phyloP scores from a whole-genome alignment of 805 yeast genomes.

The Vanderwaltozyma verrucispora region DNA sequence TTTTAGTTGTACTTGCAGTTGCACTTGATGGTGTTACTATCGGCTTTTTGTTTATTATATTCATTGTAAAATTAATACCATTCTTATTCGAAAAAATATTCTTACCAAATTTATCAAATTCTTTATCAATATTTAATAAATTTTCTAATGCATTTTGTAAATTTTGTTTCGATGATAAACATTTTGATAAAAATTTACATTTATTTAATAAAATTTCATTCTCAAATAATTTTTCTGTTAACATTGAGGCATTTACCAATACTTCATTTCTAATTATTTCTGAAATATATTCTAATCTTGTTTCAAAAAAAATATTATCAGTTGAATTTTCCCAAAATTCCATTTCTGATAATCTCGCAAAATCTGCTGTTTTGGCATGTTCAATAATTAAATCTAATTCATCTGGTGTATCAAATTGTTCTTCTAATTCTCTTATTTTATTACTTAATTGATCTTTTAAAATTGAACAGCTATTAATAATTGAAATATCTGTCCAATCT shows the following conservation, averaged over 20 bases:
- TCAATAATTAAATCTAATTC: constrained; percentile 40
- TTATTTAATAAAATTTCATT: constrained; percentile 19
- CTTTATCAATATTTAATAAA: constrained; percentile 27
- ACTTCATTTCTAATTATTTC: constrained; percentile 44
- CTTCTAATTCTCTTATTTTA: constrained; percentile 45
- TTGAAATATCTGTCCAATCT: constrained; percentile 13
- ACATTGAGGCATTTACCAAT: constrained; percentile 42
- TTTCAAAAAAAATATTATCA: constrained; percentile 35
- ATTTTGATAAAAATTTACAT: constrained; percentile 18
- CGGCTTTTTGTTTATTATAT: too few relatives aligned
- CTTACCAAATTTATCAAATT: constrained; percentile 29
- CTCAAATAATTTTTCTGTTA: constrained; percentile 39
- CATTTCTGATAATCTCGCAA: constrained; percentile 39
- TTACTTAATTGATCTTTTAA: constrained; percentile 25
- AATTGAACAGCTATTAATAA: constrained; percentile 17
- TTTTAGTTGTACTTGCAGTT: too few relatives aligned
- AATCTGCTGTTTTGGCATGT: constrained; percentile 34
- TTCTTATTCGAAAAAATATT: not conserved
- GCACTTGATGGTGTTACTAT: too few relatives aligned
- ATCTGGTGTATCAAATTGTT: constrained; percentile 38
- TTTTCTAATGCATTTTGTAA: constrained; percentile 23
- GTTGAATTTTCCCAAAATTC: constrained; percentile 43
- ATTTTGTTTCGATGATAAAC: constrained; percentile 10
- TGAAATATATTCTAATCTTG: constrained; percentile 33
- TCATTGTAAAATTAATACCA: not conserved